Evolutionary conservation across 2,329 filamentous ascomycete species (phyloP).

Genomic region (Acarospora socialis): DNA sequence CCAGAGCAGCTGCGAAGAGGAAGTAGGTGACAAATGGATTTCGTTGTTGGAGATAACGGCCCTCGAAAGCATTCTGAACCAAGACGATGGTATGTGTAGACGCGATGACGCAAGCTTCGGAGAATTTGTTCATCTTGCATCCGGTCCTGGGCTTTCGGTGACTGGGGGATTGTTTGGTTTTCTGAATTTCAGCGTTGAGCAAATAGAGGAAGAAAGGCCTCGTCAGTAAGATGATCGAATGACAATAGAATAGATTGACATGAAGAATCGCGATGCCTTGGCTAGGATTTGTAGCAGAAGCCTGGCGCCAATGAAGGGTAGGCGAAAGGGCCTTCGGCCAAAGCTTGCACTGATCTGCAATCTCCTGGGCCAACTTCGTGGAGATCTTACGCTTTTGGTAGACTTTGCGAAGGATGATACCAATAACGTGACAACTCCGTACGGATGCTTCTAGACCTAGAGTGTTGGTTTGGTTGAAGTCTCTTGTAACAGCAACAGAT

Average conservation of each 20-base stretch:
- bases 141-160: conserved; percentile 19
- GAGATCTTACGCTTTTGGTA: conserved; percentile 48
- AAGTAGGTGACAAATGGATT: conserved; percentile 29
- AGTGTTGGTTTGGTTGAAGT: conserved; percentile 22
- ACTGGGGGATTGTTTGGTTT: conserved; percentile 16
- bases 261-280: conserved; percentile 44
- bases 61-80: conserved; percentile 27
- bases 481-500: conserved; percentile 10
- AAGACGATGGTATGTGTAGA: conserved; percentile 28
- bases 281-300: conserved; percentile 26
- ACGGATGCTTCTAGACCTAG: conserved; percentile 41
- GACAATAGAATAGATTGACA: conserved; percentile 46
- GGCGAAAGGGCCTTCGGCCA: conserved; percentile 38
- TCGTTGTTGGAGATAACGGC: conserved; percentile 25
- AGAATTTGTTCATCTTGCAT: conserved; percentile 30
- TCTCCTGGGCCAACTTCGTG: conserved; percentile 41
- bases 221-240: conserved; percentile 48
- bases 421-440: conserved; percentile 43
- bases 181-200: conserved; percentile 31
- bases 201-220: conserved; percentile 50
- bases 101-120: conserved; percentile 28
- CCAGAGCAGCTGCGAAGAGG: conserved; percentile 26
- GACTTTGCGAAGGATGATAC: conserved; percentile 42
- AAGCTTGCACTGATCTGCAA: conserved; percentile 38
- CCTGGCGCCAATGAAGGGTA: conserved; percentile 37